Conservation (phyloP, 306 rosid species). For the Cicer yamashitae region DNA sequence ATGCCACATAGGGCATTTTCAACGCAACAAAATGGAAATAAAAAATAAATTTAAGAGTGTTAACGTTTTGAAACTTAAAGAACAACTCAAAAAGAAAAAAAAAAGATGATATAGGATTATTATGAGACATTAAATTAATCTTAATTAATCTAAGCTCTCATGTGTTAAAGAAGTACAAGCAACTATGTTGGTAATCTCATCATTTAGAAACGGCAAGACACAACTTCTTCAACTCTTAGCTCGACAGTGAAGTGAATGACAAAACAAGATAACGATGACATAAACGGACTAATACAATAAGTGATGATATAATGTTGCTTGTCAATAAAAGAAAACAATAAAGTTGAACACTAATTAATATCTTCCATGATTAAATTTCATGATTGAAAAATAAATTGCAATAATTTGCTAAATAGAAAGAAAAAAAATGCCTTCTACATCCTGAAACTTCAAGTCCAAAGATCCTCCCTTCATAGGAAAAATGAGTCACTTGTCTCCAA, state of each 20-base stretch:
- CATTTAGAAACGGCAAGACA: no score
- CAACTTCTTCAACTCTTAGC: not conserved
- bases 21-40: no score
- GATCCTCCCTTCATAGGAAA: slow-evolving; percentile 57
- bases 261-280: slow-evolving; percentile 29
- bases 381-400: slow-evolving; percentile 57
- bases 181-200: not conserved
- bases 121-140: no score
- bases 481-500: slow-evolving; percentile 62
- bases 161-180: not conserved
- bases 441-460: slow-evolving; percentile 57
- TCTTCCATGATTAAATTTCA: slow-evolving; percentile 66
- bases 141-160: not conserved
- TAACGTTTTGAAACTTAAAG: no score
- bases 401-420: slow-evolving; percentile 48
- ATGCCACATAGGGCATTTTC: no score
- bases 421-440: slow-evolving; percentile 54
- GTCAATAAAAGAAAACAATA: slow-evolving; percentile 53
- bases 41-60: no score
- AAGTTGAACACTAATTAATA: slow-evolving; percentile 50
- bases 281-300: slow-evolving; percentile 41
- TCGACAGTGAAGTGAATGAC: slow-evolving; percentile 3
- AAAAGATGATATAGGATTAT: no score
- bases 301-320: slow-evolving; percentile 54
- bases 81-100: no score